A percentile compares a stretch with the other conserved stretches of the same genome.
Conservation (phyloP, 495 filamentous ascomycete species). For the Daldinia bambusicola region DNA sequence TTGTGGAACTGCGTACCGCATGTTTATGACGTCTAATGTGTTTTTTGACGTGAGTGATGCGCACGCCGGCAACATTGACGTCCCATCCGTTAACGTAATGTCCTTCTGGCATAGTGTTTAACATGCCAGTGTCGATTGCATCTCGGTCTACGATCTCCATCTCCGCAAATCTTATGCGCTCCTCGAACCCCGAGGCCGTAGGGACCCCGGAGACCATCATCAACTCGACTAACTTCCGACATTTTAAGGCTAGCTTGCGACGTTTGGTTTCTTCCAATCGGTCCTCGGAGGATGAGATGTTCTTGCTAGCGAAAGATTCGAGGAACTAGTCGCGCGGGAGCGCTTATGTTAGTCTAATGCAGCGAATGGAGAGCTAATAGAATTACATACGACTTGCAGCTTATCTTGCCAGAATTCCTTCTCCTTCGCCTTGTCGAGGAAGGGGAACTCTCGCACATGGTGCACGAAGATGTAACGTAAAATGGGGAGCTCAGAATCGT, state of each 20-base stretch:
- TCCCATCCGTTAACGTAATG: conserved; percentile 95
- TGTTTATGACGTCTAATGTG: conserved; percentile 92
- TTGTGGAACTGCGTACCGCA: conserved; percentile 69
- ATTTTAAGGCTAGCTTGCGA: conserved; percentile 89
- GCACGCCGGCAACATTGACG: conserved; percentile 92
- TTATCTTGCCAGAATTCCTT: conserved; percentile 99
- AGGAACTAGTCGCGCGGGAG: conserved; percentile 72
- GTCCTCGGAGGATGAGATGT: conserved; percentile 96
- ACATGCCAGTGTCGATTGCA: conserved; percentile 86
- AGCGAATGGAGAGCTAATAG: neutral
- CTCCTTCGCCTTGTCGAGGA: conserved; percentile 93
- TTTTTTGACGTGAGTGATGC: conserved; percentile 80
- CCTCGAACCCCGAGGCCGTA: conserved; percentile 96
- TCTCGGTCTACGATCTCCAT: conserved; percentile 95
- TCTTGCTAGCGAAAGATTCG: conserved; percentile 96
- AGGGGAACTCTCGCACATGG: conserved; percentile 97
- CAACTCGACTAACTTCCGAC: conserved; percentile 92
- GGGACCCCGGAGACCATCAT: conserved; percentile 99
- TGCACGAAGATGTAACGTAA: conserved; percentile 97
- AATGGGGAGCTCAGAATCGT: conserved; percentile 94
- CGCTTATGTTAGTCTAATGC: conserved; percentile 24
- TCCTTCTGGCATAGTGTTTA: conserved; percentile 87
- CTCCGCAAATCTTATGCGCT: conserved; percentile 94
- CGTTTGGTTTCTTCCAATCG: conserved; percentile 95
- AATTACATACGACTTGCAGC: conserved; percentile 82